These are phyloP conservation scores for Cucumis hystrix DNA, from an alignment of 306 rosid genomes.

Conservation along the genomic window DNA sequence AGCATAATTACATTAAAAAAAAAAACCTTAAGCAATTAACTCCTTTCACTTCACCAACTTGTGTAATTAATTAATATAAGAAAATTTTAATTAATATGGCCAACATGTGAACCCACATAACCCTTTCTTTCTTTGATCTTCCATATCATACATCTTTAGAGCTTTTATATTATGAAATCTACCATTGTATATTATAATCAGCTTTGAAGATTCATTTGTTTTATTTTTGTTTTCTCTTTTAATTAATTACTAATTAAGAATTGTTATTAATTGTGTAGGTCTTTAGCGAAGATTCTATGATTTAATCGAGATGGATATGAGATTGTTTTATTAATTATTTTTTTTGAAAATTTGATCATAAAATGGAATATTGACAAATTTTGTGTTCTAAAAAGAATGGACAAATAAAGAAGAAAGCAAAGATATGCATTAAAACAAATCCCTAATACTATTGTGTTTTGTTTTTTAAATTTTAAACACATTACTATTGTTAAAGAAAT, in stretches of 20 bases:
- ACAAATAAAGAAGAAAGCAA: not conserved
- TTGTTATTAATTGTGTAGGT: not conserved
- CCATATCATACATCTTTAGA: not conserved
- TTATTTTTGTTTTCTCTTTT: not conserved
- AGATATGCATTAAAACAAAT: conserved; percentile 2
- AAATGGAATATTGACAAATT: not conserved
- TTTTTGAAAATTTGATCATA: not conserved
- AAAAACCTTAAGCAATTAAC: not conserved
- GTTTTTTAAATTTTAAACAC: not conserved
- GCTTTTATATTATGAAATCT: not conserved
- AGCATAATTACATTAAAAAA: not conserved
- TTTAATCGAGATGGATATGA: not conserved
- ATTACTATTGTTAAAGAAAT: not conserved
- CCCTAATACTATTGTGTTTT: not conserved
- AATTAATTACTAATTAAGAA: not conserved
- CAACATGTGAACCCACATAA: not conserved
- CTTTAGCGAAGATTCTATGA: not conserved
- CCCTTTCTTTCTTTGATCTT: not conserved
- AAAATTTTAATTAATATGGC: not conserved
- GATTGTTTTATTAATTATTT: not conserved
- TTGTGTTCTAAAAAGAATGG: not conserved
- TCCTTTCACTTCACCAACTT: not conserved
- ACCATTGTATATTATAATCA: not conserved
- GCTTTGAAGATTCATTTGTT: not conserved
- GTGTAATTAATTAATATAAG: not conserved